Evolutionary conservation across 192 early-diverging fungal species (phyloP).

Genomic region (Linnemannia elongata): DNA sequence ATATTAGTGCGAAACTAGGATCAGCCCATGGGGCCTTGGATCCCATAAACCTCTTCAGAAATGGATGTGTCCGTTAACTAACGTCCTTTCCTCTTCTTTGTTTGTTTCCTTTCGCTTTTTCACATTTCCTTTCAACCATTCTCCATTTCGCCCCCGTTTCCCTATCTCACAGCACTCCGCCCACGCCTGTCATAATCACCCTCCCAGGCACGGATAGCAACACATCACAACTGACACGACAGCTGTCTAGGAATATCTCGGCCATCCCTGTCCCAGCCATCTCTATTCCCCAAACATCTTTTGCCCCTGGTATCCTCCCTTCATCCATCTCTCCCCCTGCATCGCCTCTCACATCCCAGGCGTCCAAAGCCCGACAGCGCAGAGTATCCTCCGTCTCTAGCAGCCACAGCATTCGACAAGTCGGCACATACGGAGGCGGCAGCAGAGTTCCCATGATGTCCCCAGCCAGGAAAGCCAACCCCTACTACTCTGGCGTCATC

Average conservation of each 20-base stretch:
- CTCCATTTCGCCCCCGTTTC: neutral
- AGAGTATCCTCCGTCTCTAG: constrained; percentile 53
- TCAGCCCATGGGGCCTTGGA: neutral
- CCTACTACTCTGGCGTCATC: constrained; percentile 44
- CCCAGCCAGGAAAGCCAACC: constrained; percentile 48
- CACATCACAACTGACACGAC: neutral
- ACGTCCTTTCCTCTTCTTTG: neutral
- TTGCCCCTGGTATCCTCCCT: constrained; percentile 18
- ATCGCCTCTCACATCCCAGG: constrained; percentile 14
- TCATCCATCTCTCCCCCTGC: constrained; percentile 16
- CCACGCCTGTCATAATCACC: neutral
- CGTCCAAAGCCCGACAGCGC: constrained; percentile 42
- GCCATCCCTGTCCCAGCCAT: neutral
- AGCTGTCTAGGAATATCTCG: neutral
- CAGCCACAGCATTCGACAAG: constrained; percentile 52
- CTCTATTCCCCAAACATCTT: constrained; percentile 6
- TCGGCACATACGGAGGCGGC: constrained; percentile 40
- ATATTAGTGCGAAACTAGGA: neutral
- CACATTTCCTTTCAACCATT: neutral
- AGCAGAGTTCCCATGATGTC: constrained; percentile 42
- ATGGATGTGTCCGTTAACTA: neutral
- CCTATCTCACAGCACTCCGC: neutral
- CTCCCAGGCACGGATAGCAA: neutral
- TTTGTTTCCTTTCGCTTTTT: neutral
- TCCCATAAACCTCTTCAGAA: neutral